These are phyloP conservation scores for Niveomyces coronatus DNA, from an alignment of 2,329 filamentous ascomycete species.

Conservation along the genomic window DNA sequence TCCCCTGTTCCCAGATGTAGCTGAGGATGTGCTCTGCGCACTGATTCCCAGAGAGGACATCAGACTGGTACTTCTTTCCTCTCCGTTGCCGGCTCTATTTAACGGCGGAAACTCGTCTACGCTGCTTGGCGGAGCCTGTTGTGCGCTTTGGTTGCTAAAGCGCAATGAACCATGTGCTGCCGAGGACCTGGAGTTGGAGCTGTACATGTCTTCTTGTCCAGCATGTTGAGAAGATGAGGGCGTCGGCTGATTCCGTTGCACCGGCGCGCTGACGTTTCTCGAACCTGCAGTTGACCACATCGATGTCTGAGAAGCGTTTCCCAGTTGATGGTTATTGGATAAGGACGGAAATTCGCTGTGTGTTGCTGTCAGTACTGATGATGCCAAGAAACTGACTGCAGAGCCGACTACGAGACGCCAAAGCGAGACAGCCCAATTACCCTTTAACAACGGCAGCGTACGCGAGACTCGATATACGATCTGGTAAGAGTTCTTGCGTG, in stretches of 20 bases:
- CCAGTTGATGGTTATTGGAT: slow-evolving; percentile 48
- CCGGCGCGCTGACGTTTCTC: slow-evolving; percentile 36
- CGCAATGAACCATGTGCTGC: slow-evolving; percentile 40
- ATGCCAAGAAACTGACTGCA: neutral
- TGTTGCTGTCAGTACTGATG: neutral
- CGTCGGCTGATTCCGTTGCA: slow-evolving; percentile 41
- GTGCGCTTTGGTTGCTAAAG: slow-evolving; percentile 39
- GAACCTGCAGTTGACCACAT: slow-evolving; percentile 45
- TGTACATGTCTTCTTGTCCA: slow-evolving; percentile 38
- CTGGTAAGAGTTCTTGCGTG: slow-evolving; percentile 1
- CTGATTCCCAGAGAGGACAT: slow-evolving; percentile 46
- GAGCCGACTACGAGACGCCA: neutral
- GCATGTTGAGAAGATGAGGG: slow-evolving; percentile 40
- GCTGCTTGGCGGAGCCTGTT: slow-evolving; percentile 37
- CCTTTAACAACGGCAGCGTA: slow-evolving; percentile 24
- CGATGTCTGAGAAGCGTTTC: slow-evolving; percentile 36
- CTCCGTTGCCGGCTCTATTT: slow-evolving; percentile 45
- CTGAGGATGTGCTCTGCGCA: slow-evolving; percentile 30
- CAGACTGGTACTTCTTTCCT: slow-evolving; percentile 42
- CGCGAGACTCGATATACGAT: slow-evolving; percentile 10
- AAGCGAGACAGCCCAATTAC: slow-evolving; percentile 12
- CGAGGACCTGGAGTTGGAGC: slow-evolving; percentile 27
- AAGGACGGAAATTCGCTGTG: slow-evolving; percentile 58
- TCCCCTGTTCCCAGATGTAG: slow-evolving; percentile 35
- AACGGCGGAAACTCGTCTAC: slow-evolving; percentile 54